Conservation (phyloP, 139 green algal genomes). For the Picochlorum sp. region DNA sequence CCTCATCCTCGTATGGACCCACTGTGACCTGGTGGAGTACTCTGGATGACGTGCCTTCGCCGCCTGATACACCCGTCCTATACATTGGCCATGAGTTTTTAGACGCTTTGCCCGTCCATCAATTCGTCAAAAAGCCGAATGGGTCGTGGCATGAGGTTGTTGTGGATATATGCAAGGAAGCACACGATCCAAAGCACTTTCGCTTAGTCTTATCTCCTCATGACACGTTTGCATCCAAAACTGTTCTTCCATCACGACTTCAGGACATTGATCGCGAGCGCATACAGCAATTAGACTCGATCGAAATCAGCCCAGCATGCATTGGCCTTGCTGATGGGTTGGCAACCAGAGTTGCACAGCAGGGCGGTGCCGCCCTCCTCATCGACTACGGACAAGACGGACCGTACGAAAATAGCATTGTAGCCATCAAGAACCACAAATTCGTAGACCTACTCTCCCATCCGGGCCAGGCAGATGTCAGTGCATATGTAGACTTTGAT, state of each 20-base stretch:
- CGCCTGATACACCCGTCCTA: constrained; percentile 36
- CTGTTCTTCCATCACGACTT: constrained; percentile 66
- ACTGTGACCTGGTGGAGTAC: too few relatives aligned
- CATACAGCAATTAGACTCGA: constrained; percentile 13
- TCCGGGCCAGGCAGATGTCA: constrained; percentile 81
- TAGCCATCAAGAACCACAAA: constrained; percentile 50
- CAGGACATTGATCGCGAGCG: constrained; percentile 26
- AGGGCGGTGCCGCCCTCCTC: constrained; percentile 78
- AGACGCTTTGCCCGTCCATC: constrained; percentile 92
- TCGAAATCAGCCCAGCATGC: constrained; percentile 55
- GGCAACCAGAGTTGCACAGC: constrained; percentile 49
- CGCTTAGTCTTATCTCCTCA: constrained; percentile 71
- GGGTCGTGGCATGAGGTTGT: constrained; percentile 73
- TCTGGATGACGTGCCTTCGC: constrained; percentile 54
- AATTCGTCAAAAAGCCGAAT: constrained; percentile 64
- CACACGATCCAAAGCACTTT: constrained; percentile 40
- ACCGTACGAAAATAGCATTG: constrained; percentile 64
- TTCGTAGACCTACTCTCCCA: constrained; percentile 55
- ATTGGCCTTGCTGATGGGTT: constrained; percentile 63
- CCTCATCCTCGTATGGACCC: too few relatives aligned
- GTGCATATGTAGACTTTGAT: constrained; percentile 86
- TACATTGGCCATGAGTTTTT: constrained; percentile 95
- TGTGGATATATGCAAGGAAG: constrained; percentile 53
- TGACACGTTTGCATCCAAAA: constrained; percentile 43
- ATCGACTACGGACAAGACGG: constrained; percentile 88